Percentiles rank a stretch among this genome's conserved stretches.
Evolutionary conservation across 2,329 filamentous ascomycete species (phyloP).

Genomic region (Aspergillus bombycis): DNA sequence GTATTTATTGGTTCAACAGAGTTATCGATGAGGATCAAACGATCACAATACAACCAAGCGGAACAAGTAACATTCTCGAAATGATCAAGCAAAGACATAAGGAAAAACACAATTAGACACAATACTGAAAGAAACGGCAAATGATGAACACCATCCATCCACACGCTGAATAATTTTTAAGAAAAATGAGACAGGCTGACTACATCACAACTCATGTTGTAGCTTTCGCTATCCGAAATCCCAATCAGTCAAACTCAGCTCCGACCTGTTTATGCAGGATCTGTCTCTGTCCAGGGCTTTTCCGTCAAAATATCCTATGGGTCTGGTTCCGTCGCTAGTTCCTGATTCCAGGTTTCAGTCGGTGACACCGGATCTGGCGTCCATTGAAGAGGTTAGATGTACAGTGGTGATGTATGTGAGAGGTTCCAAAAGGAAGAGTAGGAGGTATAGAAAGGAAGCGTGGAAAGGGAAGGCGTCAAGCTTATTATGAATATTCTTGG

Average conservation of each 20-base stretch:
- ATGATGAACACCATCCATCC: conserved; percentile 3
- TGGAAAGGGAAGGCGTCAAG: not conserved
- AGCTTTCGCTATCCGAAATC: not conserved
- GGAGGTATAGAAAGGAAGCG: not conserved
- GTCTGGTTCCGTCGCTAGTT: not conserved
- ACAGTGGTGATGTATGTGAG: not conserved
- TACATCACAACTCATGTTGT: conserved; percentile 2
- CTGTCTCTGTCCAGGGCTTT: not conserved
- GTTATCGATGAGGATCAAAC: not conserved
- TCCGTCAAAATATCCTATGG: not conserved
- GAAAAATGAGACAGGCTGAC: not conserved
- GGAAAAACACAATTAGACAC: conserved; percentile 6
- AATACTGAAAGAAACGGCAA: not conserved
- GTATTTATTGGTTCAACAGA: conserved; percentile 2
- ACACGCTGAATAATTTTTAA: conserved; percentile 6
- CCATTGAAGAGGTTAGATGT: conserved; percentile 1
- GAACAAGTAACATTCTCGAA: conserved; percentile 4
- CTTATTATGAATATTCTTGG: not conserved
- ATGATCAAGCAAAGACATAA: not conserved
- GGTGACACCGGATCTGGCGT: not conserved
- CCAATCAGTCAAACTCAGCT: not conserved
- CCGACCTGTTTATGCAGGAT: not conserved
- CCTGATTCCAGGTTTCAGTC: conserved; percentile 1
- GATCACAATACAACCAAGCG: conserved; percentile 3
- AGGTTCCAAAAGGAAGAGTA: not conserved